Conservation (phyloP, 2,329 filamentous ascomycete genomes). For the Apiospora sp. region DNA sequence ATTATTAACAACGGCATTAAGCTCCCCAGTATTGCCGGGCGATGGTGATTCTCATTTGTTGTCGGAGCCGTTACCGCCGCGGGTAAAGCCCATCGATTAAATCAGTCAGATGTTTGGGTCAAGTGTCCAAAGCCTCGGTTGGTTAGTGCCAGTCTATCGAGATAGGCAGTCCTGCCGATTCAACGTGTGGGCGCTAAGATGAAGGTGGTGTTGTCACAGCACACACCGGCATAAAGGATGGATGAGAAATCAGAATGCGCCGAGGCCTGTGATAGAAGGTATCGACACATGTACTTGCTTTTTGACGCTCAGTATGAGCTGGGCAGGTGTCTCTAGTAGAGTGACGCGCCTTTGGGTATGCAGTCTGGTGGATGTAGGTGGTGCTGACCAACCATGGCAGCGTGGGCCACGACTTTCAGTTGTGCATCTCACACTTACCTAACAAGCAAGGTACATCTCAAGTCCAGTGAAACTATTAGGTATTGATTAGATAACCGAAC, state of each 20-base stretch:
- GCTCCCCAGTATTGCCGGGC: background rate
- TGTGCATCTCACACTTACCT: slow-evolving; percentile 23
- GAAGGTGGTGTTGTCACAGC: slow-evolving; percentile 7
- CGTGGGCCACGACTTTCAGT: slow-evolving; percentile 26
- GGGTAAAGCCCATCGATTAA: background rate
- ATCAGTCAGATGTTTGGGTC: slow-evolving; percentile 10
- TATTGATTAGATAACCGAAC: slow-evolving; percentile 9
- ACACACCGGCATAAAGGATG: background rate
- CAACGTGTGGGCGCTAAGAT: background rate
- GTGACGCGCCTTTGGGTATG: background rate
- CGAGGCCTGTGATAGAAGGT: slow-evolving; percentile 8
- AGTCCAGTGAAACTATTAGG: background rate
- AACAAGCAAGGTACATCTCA: slow-evolving; percentile 20
- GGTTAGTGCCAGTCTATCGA: background rate
- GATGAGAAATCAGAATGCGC: slow-evolving; percentile 17
- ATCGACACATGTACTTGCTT: background rate
- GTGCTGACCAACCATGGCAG: background rate
- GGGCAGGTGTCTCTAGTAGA: background rate
- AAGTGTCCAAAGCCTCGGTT: background rate
- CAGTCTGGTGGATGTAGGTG: background rate
- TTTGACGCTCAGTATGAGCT: background rate
- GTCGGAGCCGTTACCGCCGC: background rate
- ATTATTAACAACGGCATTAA: background rate
- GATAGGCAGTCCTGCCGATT: background rate
- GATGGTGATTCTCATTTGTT: background rate